These are phyloP conservation scores for Cercospora sojina DNA, from an alignment of 2,329 filamentous ascomycete species.

Conservation along the genomic window DNA sequence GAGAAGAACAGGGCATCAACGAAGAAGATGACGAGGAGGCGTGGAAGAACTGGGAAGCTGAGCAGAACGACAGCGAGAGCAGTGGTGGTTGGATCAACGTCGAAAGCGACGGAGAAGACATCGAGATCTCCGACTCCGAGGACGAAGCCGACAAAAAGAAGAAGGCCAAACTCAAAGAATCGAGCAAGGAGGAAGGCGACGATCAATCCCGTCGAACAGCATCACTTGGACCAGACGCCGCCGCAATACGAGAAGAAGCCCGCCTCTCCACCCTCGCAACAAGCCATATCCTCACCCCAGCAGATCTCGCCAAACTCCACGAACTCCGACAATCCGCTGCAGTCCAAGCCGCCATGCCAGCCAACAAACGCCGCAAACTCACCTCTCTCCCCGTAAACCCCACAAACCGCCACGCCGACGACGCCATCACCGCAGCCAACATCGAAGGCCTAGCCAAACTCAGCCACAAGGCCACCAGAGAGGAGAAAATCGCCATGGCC, in stretches of 20 bases:
- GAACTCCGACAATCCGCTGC: conserved; percentile 76
- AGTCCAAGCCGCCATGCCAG: conserved; percentile 62
- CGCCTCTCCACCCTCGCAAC: conserved; percentile 73
- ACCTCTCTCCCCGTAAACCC: conserved; percentile 24
- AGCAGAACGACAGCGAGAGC: conserved; percentile 63
- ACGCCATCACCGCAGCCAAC: conserved; percentile 87
- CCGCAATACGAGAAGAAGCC: conserved; percentile 34
- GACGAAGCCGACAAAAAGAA: conserved; percentile 61
- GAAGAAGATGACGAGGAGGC: conserved; percentile 59
- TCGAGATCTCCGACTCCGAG: conserved; percentile 69
- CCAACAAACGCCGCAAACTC: conserved; percentile 42
- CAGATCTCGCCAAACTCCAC: conserved; percentile 89
- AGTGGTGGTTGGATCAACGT: conserved; percentile 95
- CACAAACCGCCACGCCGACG: conserved; percentile 62
- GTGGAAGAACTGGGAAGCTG: conserved; percentile 61
- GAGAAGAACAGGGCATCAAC: conserved; percentile 76
- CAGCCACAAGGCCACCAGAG: conserved; percentile 78
- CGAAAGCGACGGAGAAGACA: conserved; percentile 73
- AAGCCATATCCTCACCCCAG: conserved; percentile 89
- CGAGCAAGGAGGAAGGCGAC: conserved; percentile 17
- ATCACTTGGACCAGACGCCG: conserved; percentile 33
- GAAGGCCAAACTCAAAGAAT: conserved; percentile 23
- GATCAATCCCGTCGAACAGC: conserved; percentile 37
- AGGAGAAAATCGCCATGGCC: conserved; percentile 81
- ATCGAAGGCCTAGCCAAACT: conserved; percentile 84